Conservation (phyloP, 192 early-diverging fungal species). For the Entophlyctis helioformis region DNA sequence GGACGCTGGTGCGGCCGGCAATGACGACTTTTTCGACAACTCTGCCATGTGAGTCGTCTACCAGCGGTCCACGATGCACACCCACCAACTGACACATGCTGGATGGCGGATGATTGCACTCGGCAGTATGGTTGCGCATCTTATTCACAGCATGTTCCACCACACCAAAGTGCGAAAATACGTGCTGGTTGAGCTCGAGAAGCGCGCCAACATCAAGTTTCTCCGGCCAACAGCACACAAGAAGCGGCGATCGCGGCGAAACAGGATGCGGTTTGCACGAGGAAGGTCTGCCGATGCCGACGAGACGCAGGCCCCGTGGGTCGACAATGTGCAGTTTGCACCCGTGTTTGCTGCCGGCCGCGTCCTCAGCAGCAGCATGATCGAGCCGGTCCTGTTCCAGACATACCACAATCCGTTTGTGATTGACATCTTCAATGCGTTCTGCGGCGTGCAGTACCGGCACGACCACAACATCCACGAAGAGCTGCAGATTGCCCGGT, state of each 20-base stretch:
- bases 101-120: too few relatives aligned
- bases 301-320: too few relatives aligned
- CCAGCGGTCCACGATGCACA: too few relatives aligned
- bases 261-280: too few relatives aligned
- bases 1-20: not conserved
- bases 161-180: slow-evolving; percentile 12
- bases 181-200: slow-evolving; percentile 16
- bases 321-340: slow-evolving; percentile 28
- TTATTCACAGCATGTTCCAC: slow-evolving; percentile 38
- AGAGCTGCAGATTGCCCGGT: slow-evolving; percentile 7
- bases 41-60: slow-evolving; percentile 6
- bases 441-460: slow-evolving; percentile 38
- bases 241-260: slow-evolving; percentile 17
- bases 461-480: slow-evolving; percentile 7
- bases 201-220: slow-evolving; percentile 47
- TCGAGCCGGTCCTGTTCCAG: slow-evolving; percentile 42
- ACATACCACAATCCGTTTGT: slow-evolving; percentile 42
- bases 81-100: too few relatives aligned
- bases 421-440: slow-evolving; percentile 43
- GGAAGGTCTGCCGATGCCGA: too few relatives aligned
- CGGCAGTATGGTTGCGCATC: slow-evolving; percentile 52
- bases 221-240: slow-evolving; percentile 24
- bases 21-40: slow-evolving; percentile 10
- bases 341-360: slow-evolving; percentile 56
- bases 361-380: slow-evolving; percentile 38